Base-by-base conservation (phyloP, 176 grass and related monocot species). In the Oryza officinalis region DNA sequence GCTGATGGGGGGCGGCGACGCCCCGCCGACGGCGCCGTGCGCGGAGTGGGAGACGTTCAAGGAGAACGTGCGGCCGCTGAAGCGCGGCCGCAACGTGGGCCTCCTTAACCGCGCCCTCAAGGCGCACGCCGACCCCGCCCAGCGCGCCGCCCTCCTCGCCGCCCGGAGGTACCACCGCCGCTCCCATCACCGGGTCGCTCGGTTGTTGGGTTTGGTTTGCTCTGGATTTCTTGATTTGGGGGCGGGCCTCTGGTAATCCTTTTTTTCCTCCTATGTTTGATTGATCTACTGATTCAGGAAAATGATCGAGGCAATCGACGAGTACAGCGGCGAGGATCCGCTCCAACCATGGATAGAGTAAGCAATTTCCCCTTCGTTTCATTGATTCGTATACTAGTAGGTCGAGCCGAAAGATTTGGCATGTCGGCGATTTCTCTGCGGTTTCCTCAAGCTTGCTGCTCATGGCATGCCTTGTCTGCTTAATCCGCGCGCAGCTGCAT, bases 21-120 rank as follows among this genome's bases (percentile, higher is more conserved):
- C 15, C 15, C 17, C 52, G 52, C 28, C 63, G 31, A 72, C 84
- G 26, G 80, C 89, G 28, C 67, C 76, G 67, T 76, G 70, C 86
- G 18, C 31, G 60, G 93, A 99, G 63, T 96, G 89, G 91, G 96
- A 99, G 86, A 68, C 78, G 13, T 95, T 83, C 86, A 95, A 96
- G 91, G 93, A 99, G 78, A 99, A 99, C 81, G 84, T 99, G 57
- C 89, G 96, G 73, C 96, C 96, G 49, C 89, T 99, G 59, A 99
- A 99, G 89, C 93, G 96, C 22, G 96, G 96, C 41, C 96, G 93
- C 43, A 93, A 99, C 41, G 90, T 94, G 63, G 65, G 80, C 27
- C 86, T 94, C 69, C 96, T 96, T 70, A 99, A 99, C 83, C 60
- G 59, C 31, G 89, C 93, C 60, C 93, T 99, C 73, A 89, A 88